Percentiles rank a stretch among this genome's conserved stretches.
Evolutionary conservation across 371 early-diverging fungal species (phyloP).

Genomic region (Umbelopsis sp.): DNA sequence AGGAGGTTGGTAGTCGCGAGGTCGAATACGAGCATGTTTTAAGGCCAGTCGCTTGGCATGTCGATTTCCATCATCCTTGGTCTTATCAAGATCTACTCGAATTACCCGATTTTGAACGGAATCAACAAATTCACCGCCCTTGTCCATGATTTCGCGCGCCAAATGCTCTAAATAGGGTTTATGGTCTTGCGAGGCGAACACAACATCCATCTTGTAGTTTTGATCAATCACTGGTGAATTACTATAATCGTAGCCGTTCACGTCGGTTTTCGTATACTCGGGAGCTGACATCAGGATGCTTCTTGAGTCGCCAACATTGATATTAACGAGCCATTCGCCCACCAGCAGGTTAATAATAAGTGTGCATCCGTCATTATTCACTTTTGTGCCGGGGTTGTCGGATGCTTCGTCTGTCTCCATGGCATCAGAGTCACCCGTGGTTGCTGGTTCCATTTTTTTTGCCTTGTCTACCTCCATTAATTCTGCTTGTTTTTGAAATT

Average conservation of each 20-base stretch:
- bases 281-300: conserved; percentile 61
- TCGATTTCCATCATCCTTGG: conserved; percentile 50
- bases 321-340: conserved; percentile 75
- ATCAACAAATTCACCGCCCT: conserved; percentile 71
- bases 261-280: conserved; percentile 31
- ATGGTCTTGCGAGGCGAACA: conserved; percentile 68
- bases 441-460: conserved; percentile 27
- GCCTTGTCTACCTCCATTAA: conserved; percentile 28
- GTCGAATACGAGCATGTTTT: conserved; percentile 65
- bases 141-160: conserved; percentile 64
- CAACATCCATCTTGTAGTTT: conserved; percentile 61
- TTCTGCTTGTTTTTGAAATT: conserved; percentile 29
- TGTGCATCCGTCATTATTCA: conserved; percentile 84
- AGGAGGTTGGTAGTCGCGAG: conserved; percentile 34
- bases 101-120: conserved; percentile 67
- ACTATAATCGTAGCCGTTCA: neutral
- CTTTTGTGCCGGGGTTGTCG: conserved; percentile 9
- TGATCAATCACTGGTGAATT: neutral
- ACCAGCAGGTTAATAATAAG: conserved; percentile 74
- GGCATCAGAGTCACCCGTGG: neutral
- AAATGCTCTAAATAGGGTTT: conserved; percentile 67
- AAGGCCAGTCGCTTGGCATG: conserved; percentile 58
- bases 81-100: conserved; percentile 56
- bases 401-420: conserved; percentile 16
- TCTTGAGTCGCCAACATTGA: conserved; percentile 88